Evolutionary conservation across 2,329 filamentous ascomycete species (phyloP), one percentile per base, ranked within the genome.

Genomic region (Paecilomyces fulvus): DNA sequence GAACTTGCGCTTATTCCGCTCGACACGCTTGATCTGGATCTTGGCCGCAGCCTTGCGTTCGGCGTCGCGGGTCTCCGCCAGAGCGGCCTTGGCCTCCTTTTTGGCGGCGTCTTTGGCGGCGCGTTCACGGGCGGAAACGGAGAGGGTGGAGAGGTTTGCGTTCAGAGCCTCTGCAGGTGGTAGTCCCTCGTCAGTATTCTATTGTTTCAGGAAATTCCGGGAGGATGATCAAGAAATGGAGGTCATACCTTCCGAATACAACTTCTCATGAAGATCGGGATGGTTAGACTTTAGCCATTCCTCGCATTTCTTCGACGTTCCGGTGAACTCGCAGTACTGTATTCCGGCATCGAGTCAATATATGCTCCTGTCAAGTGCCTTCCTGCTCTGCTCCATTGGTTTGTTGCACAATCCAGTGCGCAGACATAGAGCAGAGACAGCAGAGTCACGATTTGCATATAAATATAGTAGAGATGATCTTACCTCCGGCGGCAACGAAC

Each of bases 311-410:
- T 91, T 96, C 23, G 88, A 87, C 43, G 92, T 97, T 62, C 92
- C 92, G 69, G 94, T 94, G 75, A 96, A 97, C 77, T 99, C 94
- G 80, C 94, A 99, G 78, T 96, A 99, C 94, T 97, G 77, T 64
- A 74, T 55, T 49, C 14, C 5, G 4, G 4, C 31, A 30, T 31
- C 30, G 9, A 33, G 25, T 30, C 20, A 52, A 50, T 51, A 14
- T 30, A 10, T 8, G 10, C n/a, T 11, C 30, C 10, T 23, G 14
- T n/a, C n/a, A 30, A 53, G 20, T 28, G 49, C 14, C 30, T 21
- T 28, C 2, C 8, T 49, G 48, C 21, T 20, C 48, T 12, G 48
- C 48, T 28, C 10, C 21, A 9, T 21, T 25, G 11, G 14, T 49
- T 49, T 49, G 46, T 25, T 49, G 46, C 46, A 49, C 11, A 12